Conservation (phyloP, 495 filamentous ascomycete species). For the Darksidea phi region DNA sequence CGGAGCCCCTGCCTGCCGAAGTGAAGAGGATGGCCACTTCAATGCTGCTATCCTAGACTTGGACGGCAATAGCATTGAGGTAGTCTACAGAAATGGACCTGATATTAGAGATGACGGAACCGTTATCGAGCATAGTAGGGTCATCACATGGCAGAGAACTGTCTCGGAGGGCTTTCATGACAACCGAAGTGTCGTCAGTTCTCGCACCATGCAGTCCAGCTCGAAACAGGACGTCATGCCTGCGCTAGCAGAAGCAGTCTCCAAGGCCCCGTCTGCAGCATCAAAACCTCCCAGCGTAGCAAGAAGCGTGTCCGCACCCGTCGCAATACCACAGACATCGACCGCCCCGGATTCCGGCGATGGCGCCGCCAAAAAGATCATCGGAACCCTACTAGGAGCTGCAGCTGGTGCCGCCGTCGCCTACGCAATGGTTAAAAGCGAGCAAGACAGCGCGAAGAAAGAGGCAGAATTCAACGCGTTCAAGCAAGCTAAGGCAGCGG, state of each 20-base stretch:
- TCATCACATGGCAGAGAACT: conserved; percentile 40
- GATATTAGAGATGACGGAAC: conserved; percentile 31
- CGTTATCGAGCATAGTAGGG: conserved; percentile 37
- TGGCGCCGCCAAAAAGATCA: conserved; percentile 57
- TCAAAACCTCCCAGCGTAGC: conserved; percentile 29
- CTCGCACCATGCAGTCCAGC: conserved; percentile 14
- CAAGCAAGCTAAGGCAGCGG: conserved; percentile 18
- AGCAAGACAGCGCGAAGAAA: conserved; percentile 45
- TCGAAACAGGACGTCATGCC: conserved; percentile 19
- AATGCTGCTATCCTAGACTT: conserved; percentile 62
- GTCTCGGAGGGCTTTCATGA: conserved; percentile 33
- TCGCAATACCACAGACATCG: conserved; percentile 13
- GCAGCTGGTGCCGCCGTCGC: conserved; percentile 72
- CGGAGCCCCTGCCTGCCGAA: conserved; percentile 55
- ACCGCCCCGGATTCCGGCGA: conserved; percentile 40
- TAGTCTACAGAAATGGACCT: conserved; percentile 50
- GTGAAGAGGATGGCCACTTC: conserved; percentile 55
- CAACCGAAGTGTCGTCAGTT: conserved; percentile 34
- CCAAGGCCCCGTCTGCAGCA: conserved; percentile 8
- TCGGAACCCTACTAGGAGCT: conserved; percentile 75
- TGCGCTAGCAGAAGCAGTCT: conserved; percentile 1
- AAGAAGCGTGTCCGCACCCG: conserved; percentile 34
- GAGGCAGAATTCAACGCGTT: conserved; percentile 35
- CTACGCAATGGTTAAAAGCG: conserved; percentile 66
- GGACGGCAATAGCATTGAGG: conserved; percentile 62